Conservation (phyloP, 805 yeast species). For the Cephaloascus fragrans region DNA sequence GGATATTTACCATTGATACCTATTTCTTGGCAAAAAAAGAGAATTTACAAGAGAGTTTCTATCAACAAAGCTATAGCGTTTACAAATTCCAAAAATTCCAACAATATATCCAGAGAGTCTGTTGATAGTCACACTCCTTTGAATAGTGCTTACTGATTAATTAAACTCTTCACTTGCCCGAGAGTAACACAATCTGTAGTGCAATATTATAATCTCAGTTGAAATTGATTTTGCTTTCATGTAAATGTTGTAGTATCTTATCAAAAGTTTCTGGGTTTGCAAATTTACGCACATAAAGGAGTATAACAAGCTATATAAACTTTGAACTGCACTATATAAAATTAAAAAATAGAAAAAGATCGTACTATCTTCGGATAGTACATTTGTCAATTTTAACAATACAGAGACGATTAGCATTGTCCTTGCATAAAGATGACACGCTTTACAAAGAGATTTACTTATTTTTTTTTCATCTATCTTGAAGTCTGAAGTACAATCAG, state of each 20-base stretch:
- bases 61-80: background rate
- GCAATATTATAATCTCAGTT: too few relatives aligned
- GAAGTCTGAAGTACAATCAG: too few relatives aligned
- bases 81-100: background rate
- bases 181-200: too few relatives aligned
- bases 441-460: slow-evolving; percentile 99
- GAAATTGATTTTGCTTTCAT: too few relatives aligned
- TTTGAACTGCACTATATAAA: too few relatives aligned
- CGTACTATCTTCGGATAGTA: slow-evolving; percentile 1
- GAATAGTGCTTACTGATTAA: too few relatives aligned
- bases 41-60: slow-evolving; percentile 30
- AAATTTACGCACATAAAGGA: too few relatives aligned
- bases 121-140: background rate
- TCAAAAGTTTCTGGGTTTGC: too few relatives aligned
- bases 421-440: slow-evolving; percentile 99
- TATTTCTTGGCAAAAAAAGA: slow-evolving; percentile 44
- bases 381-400: slow-evolving; percentile 99
- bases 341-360: too few relatives aligned
- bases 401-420: slow-evolving; percentile 99
- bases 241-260: too few relatives aligned
- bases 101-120: background rate
- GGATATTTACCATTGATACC: slow-evolving; percentile 61
- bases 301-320: too few relatives aligned
- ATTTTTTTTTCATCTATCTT: slow-evolving; percentile 73
- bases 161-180: too few relatives aligned